A percentile compares a stretch with the other conserved stretches of the same genome.
phyloP scores from a whole-genome alignment of 1,284 basidiomycete genomes.

The Inonotus hispidus region DNA sequence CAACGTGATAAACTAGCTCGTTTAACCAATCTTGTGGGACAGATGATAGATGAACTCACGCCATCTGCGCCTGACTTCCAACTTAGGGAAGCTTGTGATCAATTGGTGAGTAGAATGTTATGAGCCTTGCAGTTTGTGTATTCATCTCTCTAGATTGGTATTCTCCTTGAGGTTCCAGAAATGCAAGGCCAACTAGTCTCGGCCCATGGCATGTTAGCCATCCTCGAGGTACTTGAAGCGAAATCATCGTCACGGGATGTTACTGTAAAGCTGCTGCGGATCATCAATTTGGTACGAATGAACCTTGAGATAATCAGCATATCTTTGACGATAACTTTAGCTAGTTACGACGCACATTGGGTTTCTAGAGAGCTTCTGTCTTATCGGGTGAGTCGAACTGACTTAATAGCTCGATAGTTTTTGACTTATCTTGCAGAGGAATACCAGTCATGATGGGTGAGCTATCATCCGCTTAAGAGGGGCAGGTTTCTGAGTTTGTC shows the following conservation, averaged over 20 bases:
- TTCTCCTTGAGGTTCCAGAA: slow-evolving; percentile 82
- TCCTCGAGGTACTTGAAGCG: slow-evolving; percentile 88
- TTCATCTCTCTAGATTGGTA: slow-evolving; percentile 48
- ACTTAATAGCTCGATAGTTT: slow-evolving; percentile 5
- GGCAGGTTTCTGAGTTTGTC: slow-evolving; percentile 7
- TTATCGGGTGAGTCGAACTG: slow-evolving; percentile 65
- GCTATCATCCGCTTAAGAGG: slow-evolving; percentile 22
- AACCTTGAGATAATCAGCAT: background rate
- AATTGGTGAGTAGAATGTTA: slow-evolving; percentile 55
- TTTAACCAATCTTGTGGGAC: slow-evolving; percentile 73
- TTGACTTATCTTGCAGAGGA: slow-evolving; percentile 43
- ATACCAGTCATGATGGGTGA: slow-evolving; percentile 89
- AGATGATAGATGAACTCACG: slow-evolving; percentile 81
- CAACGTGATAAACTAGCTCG: slow-evolving; percentile 89
- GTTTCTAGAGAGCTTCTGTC: slow-evolving; percentile 90
- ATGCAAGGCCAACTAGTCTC: slow-evolving; percentile 87
- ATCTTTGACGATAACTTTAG: slow-evolving; percentile 35
- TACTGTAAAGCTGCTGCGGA: slow-evolving; percentile 76
- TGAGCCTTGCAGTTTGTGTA: background rate
- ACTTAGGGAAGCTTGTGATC: slow-evolving; percentile 79
- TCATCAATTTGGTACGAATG: slow-evolving; percentile 77
- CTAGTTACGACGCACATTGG: slow-evolving; percentile 83
- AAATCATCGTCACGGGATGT: slow-evolving; percentile 76
- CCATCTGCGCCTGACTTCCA: slow-evolving; percentile 77
- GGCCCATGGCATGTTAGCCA: slow-evolving; percentile 91